Percentiles rank a stretch among this genome's conserved stretches.
These are phyloP conservation scores for Agrocybe praecox DNA, from an alignment of 768 basidiomycete species.

Conservation along the genomic window DNA sequence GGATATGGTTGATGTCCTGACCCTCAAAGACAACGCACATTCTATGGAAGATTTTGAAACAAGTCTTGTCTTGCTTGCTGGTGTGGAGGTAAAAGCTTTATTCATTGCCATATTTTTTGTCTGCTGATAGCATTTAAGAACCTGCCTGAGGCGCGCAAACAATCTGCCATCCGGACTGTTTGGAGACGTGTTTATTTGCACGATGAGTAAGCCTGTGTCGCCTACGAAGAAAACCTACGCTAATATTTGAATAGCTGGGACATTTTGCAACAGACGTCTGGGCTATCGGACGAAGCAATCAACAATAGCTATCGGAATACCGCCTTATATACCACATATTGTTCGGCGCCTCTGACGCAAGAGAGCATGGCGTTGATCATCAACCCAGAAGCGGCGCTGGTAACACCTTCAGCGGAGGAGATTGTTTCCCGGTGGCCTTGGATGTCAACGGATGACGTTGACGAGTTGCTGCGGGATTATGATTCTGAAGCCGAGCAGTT, in stretches of 20 bases:
- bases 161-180: conserved; percentile 70
- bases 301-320: conserved; percentile 72
- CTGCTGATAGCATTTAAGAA: conserved; percentile 42
- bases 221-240: background rate
- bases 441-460: conserved; percentile 65
- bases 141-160: conserved; percentile 68
- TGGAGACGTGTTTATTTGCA: conserved; percentile 91
- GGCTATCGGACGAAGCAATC: conserved; percentile 77
- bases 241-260: conserved; percentile 64
- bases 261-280: conserved; percentile 69
- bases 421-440: conserved; percentile 76
- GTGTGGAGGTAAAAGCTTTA: conserved; percentile 43
- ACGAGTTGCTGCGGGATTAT: conserved; percentile 61
- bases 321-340: conserved; percentile 71
- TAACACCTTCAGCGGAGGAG: conserved; percentile 59
- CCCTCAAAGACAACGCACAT: conserved; percentile 76
- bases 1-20: conserved; percentile 81
- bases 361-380: conserved; percentile 47
- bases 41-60: conserved; percentile 67
- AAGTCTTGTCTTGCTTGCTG: conserved; percentile 67
- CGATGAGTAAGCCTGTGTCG: conserved; percentile 69
- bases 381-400: conserved; percentile 58
- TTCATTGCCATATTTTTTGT: background rate
- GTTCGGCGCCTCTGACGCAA: conserved; percentile 43
- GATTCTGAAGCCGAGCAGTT: conserved; percentile 61